These are phyloP conservation scores for Annulohypoxylon moriforme DNA, from an alignment of 495 filamentous ascomycete genomes.

Conservation along the genomic window DNA sequence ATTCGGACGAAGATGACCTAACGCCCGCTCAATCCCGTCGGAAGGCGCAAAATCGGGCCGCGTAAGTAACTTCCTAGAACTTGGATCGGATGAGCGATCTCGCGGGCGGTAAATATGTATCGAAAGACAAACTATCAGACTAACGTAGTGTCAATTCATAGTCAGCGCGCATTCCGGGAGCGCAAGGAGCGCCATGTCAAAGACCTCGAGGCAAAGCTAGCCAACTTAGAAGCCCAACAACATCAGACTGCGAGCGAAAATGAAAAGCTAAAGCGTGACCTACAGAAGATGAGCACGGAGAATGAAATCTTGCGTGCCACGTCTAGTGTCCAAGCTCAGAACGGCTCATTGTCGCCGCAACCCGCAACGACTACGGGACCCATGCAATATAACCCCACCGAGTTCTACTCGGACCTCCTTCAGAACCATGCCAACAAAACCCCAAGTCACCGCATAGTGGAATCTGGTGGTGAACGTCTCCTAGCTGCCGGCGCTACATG, in stretches of 20 bases:
- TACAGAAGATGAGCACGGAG: slow-evolving; percentile 83
- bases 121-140: not conserved
- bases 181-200: slow-evolving; percentile 94
- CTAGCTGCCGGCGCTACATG: slow-evolving; percentile 85
- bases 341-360: slow-evolving; percentile 44
- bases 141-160: slow-evolving; percentile 50
- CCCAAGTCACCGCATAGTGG: slow-evolving; percentile 75
- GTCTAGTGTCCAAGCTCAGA: slow-evolving; percentile 51
- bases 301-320: slow-evolving; percentile 95
- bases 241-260: slow-evolving; percentile 69
- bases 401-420: slow-evolving; percentile 70
- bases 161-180: slow-evolving; percentile 96
- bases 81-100: slow-evolving; percentile 1
- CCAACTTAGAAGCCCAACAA: slow-evolving; percentile 70
- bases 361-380: slow-evolving; percentile 68
- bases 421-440: slow-evolving; percentile 67
- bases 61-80: slow-evolving; percentile 69
- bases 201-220: slow-evolving; percentile 89
- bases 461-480: slow-evolving; percentile 78
- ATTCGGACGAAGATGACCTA: slow-evolving; percentile 68
- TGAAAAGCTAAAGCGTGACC: slow-evolving; percentile 82
- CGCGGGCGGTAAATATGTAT: slow-evolving; percentile 2
- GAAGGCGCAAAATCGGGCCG: slow-evolving; percentile 96
- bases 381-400: slow-evolving; percentile 77
- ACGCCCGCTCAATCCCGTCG: slow-evolving; percentile 85